Conservation (phyloP, 257 asterid species). For the Eucommia ulmoides region DNA sequence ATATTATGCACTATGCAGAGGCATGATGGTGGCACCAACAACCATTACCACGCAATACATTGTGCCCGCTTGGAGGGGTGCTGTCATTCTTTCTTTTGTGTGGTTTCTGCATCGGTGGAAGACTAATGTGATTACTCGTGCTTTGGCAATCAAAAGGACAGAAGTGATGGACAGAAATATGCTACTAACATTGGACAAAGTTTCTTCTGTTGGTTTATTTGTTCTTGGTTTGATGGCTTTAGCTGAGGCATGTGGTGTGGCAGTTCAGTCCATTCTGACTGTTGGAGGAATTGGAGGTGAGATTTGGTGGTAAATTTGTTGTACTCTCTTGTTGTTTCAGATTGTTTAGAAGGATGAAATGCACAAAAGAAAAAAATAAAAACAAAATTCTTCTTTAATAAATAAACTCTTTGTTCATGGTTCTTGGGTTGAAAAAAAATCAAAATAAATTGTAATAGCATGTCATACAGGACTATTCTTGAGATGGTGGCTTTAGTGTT, state of each 20-base stretch:
- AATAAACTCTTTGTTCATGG: too few species aligned
- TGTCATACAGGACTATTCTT: too few species aligned
- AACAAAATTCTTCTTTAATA: too few species aligned
- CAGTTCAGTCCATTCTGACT: slow-evolving; percentile 81
- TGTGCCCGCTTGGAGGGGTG: slow-evolving; percentile 70
- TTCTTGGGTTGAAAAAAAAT: too few species aligned
- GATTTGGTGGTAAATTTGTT: slow-evolving; percentile 8
- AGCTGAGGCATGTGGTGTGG: slow-evolving; percentile 94
- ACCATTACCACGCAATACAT: slow-evolving; percentile 45
- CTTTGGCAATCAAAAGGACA: slow-evolving; percentile 35
- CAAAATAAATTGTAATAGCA: too few species aligned
- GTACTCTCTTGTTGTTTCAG: too few species aligned
- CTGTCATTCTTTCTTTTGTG: slow-evolving; percentile 52
- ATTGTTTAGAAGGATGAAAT: too few species aligned
- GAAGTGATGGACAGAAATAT: slow-evolving; percentile 45
- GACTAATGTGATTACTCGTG: slow-evolving; percentile 54
- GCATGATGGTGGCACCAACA: slow-evolving; percentile 70
- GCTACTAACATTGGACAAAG: slow-evolving; percentile 50
- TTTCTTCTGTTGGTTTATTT: slow-evolving; percentile 74
- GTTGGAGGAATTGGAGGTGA: slow-evolving; percentile 98
- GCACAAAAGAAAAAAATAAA: too few species aligned
- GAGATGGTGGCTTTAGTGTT: too few species aligned
- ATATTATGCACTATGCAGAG: slow-evolving; percentile 55
- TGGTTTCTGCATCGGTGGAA: slow-evolving; percentile 94
- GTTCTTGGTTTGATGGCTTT: slow-evolving; percentile 65